Evolutionary conservation across 176 grass and related monocot genomes (phyloP).

Genomic region (Oryza brachyantha): DNA sequence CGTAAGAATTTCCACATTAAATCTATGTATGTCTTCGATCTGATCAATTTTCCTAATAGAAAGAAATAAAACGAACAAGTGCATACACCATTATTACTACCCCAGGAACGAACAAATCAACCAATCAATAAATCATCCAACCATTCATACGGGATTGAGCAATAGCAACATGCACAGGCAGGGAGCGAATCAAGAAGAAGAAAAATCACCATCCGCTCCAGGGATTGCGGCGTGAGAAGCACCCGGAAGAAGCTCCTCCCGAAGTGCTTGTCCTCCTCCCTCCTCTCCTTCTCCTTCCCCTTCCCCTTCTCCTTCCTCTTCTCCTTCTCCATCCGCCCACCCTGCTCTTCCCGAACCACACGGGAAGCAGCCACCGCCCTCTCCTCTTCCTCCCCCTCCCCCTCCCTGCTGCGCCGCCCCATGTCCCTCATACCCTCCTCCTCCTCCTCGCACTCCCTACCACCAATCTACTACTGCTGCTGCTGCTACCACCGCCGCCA

Average conservation of each 20-base stretch:
- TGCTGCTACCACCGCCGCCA: too few relatives aligned
- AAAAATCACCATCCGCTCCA: constrained; percentile 39
- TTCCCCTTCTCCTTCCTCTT: background rate
- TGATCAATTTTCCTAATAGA: too few relatives aligned
- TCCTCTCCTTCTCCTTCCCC: background rate
- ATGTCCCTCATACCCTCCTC: background rate
- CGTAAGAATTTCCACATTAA: too few relatives aligned
- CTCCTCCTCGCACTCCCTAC: background rate
- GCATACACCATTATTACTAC: too few relatives aligned
- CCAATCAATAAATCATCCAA: too few relatives aligned
- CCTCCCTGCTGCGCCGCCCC: background rate
- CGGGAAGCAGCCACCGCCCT: background rate
- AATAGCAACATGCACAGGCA: background rate
- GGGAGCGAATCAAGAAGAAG: background rate
- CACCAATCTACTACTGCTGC: too few relatives aligned
- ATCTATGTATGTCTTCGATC: too few relatives aligned
- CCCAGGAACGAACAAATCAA: too few relatives aligned
- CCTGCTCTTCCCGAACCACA: background rate
- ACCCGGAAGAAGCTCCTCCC: constrained; percentile 45
- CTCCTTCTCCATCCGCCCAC: background rate
- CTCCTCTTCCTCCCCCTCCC: background rate
- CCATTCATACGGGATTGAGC: background rate
- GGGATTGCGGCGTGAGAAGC: constrained; percentile 29
- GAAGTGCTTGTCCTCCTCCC: background rate
- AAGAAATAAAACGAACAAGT: too few relatives aligned